Evolutionary conservation across 257 asterid genomes (phyloP), one percentile per base, ranked within the genome.

Genomic region (Fraxinus cuspidata): DNA sequence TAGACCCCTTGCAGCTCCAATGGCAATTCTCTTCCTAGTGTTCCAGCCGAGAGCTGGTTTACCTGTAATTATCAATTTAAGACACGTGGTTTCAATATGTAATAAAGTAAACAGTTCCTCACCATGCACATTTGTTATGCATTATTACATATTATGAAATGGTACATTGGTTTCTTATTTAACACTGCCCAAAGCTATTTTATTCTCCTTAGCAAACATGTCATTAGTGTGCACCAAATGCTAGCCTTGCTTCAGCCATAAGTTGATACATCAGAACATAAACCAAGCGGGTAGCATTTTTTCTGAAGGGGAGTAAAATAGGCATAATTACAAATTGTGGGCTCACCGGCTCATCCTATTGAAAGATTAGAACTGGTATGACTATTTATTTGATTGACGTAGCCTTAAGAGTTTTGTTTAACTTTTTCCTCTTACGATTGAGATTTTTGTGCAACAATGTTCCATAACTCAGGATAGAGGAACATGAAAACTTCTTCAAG

Each of bases 1-100:
- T 4, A 96, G 91, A 38, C 99, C 99, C 74, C 99, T 85, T 4
- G 97, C 98, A 0, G 99, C 94, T 40, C 99, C 99, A 21, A 93
- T 88, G 1, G 98, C 99, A 1, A 96, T 83, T 77, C 91, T 87
- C 88, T 93, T 96, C 87, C 99, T 84, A 1, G 91, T 89, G 74
- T 82, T 85, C 99, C 99, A 96, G 73, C 93, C 97, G 0, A 96
- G 77, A 23, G 89, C 74, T 1, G 99, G 98, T 82, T 89, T 96
- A 35, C 89, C 99, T 94, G 84, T 60, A 73, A 76, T 79, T 23
- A 42, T 38, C 7, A 75, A 47, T 7, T 69, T 1, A 2, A 56
- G 28, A 32, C 12, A 25, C 23, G 2, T 1, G 68, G 72, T 38
- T 37, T 7, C 72, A 58, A 53, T 42, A 19, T 35, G 5, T 10